phyloP scores from a whole-genome alignment of 768 basidiomycete species.

The Boletus reticuloceps region DNA sequence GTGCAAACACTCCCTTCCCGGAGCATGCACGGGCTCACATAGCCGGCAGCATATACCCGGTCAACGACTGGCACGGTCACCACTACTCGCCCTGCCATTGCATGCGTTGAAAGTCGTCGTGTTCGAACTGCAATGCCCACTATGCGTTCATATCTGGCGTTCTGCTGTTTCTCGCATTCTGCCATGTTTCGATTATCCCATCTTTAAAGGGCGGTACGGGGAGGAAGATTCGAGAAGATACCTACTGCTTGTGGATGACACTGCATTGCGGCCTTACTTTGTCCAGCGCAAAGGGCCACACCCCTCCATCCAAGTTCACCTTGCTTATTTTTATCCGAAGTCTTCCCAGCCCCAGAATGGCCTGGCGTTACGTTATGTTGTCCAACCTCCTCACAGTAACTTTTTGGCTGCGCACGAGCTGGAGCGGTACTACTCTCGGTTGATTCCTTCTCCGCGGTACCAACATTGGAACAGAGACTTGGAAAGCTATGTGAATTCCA shows the following conservation, averaged over 20 bases:
- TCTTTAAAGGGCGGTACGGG: not conserved
- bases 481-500: not conserved
- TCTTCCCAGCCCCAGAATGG: not conserved
- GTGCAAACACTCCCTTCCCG: too few relatives aligned
- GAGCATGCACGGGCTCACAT: not conserved
- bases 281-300: not conserved
- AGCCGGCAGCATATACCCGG: too few relatives aligned
- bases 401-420: too few relatives aligned
- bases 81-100: not conserved
- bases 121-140: not conserved
- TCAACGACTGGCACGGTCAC: too few relatives aligned
- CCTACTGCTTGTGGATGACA: not conserved
- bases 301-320: not conserved
- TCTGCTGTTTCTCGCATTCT: not conserved
- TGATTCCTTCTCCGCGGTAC: too few relatives aligned
- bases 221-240: not conserved
- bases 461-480: not conserved
- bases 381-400: not conserved
- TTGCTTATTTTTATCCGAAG: not conserved
- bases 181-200: not conserved
- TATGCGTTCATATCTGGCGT: not conserved
- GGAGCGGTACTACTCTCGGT: too few relatives aligned
- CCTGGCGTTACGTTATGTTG: not conserved
- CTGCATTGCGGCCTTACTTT: not conserved
- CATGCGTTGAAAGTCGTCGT: not conserved